phyloP scores from a whole-genome alignment of 371 early-diverging fungal species.

The Zychaea mexicana region DNA sequence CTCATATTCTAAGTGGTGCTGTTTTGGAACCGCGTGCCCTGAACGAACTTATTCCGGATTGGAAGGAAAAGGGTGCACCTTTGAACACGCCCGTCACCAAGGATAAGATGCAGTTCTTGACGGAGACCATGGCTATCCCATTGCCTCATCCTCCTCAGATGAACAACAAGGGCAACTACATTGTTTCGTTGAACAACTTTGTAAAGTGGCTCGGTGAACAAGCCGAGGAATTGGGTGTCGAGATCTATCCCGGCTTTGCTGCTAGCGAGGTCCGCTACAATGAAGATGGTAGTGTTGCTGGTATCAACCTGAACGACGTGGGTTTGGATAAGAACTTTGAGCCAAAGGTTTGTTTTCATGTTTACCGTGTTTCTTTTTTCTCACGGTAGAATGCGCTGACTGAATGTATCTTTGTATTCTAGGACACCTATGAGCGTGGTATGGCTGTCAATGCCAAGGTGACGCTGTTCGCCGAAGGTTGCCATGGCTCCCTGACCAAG shows the following conservation, averaged over 20 bases:
- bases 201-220: conserved; percentile 96
- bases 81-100: conserved; percentile 84
- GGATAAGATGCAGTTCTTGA: conserved; percentile 90
- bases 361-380: conserved; percentile 8
- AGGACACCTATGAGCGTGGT: conserved; percentile 91
- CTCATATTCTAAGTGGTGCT: conserved; percentile 95
- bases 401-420: conserved; percentile 2
- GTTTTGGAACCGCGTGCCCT: conserved; percentile 94
- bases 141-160: conserved; percentile 96
- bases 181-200: conserved; percentile 92
- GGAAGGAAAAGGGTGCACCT: conserved; percentile 96
- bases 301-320: conserved; percentile 95
- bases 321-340: conserved; percentile 90
- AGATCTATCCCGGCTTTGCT: conserved; percentile 93
- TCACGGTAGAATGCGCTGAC: conserved; percentile 2
- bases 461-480: conserved; percentile 97
- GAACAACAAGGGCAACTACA: conserved; percentile 97
- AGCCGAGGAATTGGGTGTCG: conserved; percentile 96
- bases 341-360: conserved; percentile 65
- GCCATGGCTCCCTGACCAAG: conserved; percentile 96
- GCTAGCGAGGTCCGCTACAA: conserved; percentile 91
- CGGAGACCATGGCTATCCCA: conserved; percentile 79
- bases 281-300: conserved; percentile 89
- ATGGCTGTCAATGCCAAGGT: conserved; percentile 95
- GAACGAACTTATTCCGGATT: conserved; percentile 95